Base-by-base conservation (phyloP, 1,139 yeast species). In the Scheffersomyces stambukii region DNA sequence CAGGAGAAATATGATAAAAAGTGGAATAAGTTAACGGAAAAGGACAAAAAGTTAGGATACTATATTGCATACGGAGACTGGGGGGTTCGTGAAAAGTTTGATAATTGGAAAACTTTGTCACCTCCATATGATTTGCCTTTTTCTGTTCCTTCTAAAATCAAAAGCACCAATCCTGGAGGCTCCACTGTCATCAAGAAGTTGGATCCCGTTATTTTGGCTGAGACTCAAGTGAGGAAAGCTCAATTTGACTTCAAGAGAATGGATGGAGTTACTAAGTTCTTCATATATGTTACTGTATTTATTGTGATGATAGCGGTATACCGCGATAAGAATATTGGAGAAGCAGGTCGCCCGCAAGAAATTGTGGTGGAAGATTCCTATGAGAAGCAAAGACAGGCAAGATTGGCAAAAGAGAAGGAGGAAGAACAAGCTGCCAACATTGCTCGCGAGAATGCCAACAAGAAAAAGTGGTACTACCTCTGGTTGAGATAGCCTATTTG, bases 51-150 rank as follows among this genome's bases (percentile, higher is more conserved):
- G 34, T 59, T 76, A 42, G 68, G 75, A 2, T 75, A 75, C 45
- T 77, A 64, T 53, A 67, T 77, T 24, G 67, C 77, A 1, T 78
- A 76, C 48, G 84, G 83, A 2, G 61, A 77, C 36, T 75, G 81
- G 71, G 85, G 82, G 0, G 74, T 70, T 1, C 61, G 85, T 36
- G 81, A 75, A 32, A 69, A 73, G 10, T 74, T 77, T 37, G 55
- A 56, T 24, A 63, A 64, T 33, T 58, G 79, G 60, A 54, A 54
- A 24, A 52, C 59, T 2, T 16, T 12, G 7, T 59, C 53, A 13
- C 56, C 63, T 2, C 78, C 80, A 2, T 60, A 52, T 25, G 85
- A 78, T 48, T 54, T 77, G 28, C 82, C 83, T 3, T 78, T 77
- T 41, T 47, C 46, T n/a, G 38, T 58, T 6, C 75, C 76, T 2